phyloP scores from a whole-genome alignment of 495 filamentous ascomycete genomes.

The Neurospora sp. region DNA sequence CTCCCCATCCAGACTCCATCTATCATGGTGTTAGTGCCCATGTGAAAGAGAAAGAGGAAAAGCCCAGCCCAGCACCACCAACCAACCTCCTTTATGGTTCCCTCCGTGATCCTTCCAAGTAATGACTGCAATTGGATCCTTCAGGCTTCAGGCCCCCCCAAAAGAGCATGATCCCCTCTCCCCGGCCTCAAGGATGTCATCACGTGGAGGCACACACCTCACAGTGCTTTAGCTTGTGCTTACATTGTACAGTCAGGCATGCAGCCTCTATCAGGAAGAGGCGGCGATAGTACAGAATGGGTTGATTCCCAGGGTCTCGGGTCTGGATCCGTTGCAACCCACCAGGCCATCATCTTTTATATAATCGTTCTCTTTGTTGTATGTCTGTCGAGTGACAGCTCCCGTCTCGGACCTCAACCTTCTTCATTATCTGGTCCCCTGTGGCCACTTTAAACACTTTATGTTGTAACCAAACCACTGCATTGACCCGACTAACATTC shows the following conservation, averaged over 20 bases:
- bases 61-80: neutral
- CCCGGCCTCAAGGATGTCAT: neutral
- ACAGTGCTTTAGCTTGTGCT: neutral
- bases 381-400: neutral
- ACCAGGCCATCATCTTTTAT: no score
- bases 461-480: neutral
- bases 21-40: neutral
- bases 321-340: neutral
- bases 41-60: neutral
- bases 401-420: neutral
- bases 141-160: neutral
- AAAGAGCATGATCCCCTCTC: neutral
- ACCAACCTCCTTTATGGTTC: neutral
- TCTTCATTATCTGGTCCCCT: neutral
- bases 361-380: neutral
- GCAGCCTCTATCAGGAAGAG: no score
- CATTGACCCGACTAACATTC: neutral
- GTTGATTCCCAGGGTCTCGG: neutral
- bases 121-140: neutral
- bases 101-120: neutral
- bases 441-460: neutral
- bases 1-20: neutral
- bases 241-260: neutral
- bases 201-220: neutral
- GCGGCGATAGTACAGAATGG: no score